phyloP scores from a whole-genome alignment of 108 stramenopile species.

The Bacterosira constricta region DNA sequence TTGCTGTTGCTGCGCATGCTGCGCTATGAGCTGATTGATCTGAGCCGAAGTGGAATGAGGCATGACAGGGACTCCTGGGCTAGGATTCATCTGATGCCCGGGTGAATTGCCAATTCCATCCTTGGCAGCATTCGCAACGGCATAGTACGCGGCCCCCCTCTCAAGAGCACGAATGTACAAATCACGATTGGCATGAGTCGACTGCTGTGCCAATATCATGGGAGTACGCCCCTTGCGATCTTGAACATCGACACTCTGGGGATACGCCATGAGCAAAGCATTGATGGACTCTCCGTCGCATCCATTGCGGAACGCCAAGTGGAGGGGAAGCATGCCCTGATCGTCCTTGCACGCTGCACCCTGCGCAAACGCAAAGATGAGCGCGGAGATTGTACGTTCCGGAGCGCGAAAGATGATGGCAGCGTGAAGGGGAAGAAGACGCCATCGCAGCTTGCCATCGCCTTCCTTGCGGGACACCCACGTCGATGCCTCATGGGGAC shows the following conservation, averaged over 20 bases:
- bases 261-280: slow-evolving; percentile 70
- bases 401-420: slow-evolving; percentile 89
- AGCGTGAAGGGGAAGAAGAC: slow-evolving; percentile 85
- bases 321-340: slow-evolving; percentile 87
- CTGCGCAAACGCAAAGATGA: slow-evolving; percentile 65
- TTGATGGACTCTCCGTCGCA: slow-evolving; percentile 55
- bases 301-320: slow-evolving; percentile 81
- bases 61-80: too few species aligned
- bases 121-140: slow-evolving; percentile 27
- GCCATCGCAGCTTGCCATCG: slow-evolving; percentile 80
- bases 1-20: slow-evolving; percentile 10
- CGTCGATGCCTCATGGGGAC: slow-evolving; percentile 61
- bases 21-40: neutral
- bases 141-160: slow-evolving; percentile 63
- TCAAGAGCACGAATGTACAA: slow-evolving; percentile 71
- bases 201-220: slow-evolving; percentile 72
- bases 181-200: slow-evolving; percentile 62
- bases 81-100: too few species aligned
- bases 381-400: slow-evolving; percentile 59
- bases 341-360: slow-evolving; percentile 81
- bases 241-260: slow-evolving; percentile 73
- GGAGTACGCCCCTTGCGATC: slow-evolving; percentile 89
- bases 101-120: neutral
- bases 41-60: neutral
- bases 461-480: slow-evolving; percentile 82